Percentiles rank a stretch among this genome's conserved stretches.
Conservation (phyloP, 2,329 filamentous ascomycete genomes). For the Paradendryphiella salina region DNA sequence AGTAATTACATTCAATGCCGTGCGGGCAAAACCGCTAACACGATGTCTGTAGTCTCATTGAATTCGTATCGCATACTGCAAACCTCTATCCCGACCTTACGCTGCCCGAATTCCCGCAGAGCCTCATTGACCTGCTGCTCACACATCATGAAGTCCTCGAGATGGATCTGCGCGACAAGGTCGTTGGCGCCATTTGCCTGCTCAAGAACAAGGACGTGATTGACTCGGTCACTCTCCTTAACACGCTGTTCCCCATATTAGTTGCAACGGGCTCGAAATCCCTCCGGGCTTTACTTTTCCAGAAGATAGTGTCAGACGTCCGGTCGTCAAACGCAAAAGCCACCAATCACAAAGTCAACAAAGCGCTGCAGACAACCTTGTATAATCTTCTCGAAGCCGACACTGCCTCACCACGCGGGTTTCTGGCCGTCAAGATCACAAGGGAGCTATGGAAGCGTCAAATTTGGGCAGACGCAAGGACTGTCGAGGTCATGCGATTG, state of each 20-base stretch:
- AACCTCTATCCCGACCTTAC: constrained; percentile 89
- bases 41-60: constrained; percentile 62
- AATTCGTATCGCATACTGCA: constrained; percentile 90
- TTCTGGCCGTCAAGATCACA: constrained; percentile 96
- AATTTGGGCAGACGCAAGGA: constrained; percentile 91
- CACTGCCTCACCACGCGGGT: constrained; percentile 77
- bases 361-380: constrained; percentile 88
- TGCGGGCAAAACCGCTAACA: neutral
- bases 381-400: constrained; percentile 91
- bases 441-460: constrained; percentile 95
- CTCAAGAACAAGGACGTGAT: constrained; percentile 90
- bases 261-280: constrained; percentile 91
- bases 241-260: constrained; percentile 91
- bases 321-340: constrained; percentile 83
- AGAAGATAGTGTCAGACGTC: constrained; percentile 89
- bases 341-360: constrained; percentile 90
- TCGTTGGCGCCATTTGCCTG: constrained; percentile 86
- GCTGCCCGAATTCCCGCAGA: constrained; percentile 68
- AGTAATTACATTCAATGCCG: constrained; percentile 45
- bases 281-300: constrained; percentile 78
- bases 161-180: constrained; percentile 69
- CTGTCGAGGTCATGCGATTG: constrained; percentile 98
- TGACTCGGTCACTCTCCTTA: constrained; percentile 77
- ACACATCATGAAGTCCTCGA: constrained; percentile 83
- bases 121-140: constrained; percentile 78